Evolutionary conservation across 352 stramenopile species (phyloP), one percentile per base, ranked within the genome.

Genomic region (Hyaloperonospora arabidopsidis): DNA sequence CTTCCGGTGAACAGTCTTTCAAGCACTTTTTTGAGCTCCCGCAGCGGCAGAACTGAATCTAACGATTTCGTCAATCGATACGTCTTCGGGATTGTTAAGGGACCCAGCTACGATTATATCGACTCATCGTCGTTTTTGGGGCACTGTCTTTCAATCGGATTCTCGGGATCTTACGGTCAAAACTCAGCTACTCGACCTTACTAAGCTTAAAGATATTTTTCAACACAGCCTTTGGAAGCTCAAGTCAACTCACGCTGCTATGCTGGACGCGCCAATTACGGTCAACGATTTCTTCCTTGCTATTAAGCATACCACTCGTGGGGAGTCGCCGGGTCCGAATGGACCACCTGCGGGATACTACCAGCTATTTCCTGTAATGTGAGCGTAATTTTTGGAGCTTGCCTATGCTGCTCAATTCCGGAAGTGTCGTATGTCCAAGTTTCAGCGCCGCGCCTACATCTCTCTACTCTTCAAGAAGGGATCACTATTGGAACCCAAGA

Each of bases 61-160:
- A 5, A 17, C 23, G 8, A 32, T 59, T 41, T 49, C 34, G 4
- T 59, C 52, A 12, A n/a, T 52, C 1, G 17, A 59, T 18, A 59
- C 43, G 1, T 6, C 44, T 1, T 18, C 5, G 6, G 52, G 52
- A 15, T 18, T 39, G 19, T 59, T 12, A 45, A 11, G 34, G 14
- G 45, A 59, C 17, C 52, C 44, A n/a, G 15, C 28, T 8, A 15
- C 49, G 1, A 46, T 58, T n/a, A 35, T 45, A 8, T 25, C 51
- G 5, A 45, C 25, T 5, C 15, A 41, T 25, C 34, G 35, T 14
- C 5, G 40, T 32, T 59, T 48, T 47, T 49, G 34, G 45, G 44
- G 44, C 6, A 52, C 13, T 3, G 12, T 59, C 0, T 48, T 52
- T 23, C 44, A 59, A 38, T 59, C 52, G 0, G 15, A 52, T 34